A percentile compares a stretch with the other conserved stretches of the same genome.
Evolutionary conservation across 768 basidiomycete genomes (phyloP).

Genomic region (Paxillus ammoniavirescens): DNA sequence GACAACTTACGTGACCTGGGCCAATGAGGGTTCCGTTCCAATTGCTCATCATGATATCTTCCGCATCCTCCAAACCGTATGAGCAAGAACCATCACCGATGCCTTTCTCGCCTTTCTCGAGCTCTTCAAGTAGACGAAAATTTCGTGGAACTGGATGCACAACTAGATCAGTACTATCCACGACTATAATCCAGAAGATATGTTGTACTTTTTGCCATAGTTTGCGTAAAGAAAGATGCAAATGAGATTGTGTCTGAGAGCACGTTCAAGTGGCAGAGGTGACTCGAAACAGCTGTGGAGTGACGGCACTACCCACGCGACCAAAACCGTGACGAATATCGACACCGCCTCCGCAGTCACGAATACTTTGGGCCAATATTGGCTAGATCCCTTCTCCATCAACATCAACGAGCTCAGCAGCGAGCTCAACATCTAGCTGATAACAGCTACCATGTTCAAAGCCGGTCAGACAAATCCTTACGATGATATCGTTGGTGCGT

Average conservation of each 20-base stretch:
- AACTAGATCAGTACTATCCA: not conserved
- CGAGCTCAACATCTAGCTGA: conserved; percentile 7
- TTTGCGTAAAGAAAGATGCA: conserved; percentile 9
- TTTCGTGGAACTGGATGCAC: conserved; percentile 79
- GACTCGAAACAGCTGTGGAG: not conserved
- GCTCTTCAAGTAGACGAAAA: conserved; percentile 95
- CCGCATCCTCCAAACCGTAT: conserved; percentile 91
- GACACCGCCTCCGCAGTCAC: conserved; percentile 33
- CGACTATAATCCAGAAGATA: not conserved
- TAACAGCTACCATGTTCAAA: conserved; percentile 58
- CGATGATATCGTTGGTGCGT: conserved; percentile 90
- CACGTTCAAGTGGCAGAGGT: not conserved
- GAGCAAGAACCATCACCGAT: conserved; percentile 98
- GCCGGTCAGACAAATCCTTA: conserved; percentile 70
- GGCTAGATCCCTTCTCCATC: conserved; percentile 4
- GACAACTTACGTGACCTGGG: conserved; percentile 84
- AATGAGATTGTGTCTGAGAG: not conserved
- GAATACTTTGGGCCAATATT: not conserved
- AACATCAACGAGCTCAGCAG: conserved; percentile 15
- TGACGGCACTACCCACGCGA: not conserved
- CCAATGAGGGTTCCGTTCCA: conserved; percentile 99
- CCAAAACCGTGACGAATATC: conserved; percentile 5
- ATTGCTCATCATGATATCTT: conserved; percentile 96
- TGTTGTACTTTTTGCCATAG: conserved; percentile 54
- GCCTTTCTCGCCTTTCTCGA: conserved; percentile 99